Base-by-base conservation (phyloP, 176 grass and related monocot genomes). In the Calamus simplicifolius region DNA sequence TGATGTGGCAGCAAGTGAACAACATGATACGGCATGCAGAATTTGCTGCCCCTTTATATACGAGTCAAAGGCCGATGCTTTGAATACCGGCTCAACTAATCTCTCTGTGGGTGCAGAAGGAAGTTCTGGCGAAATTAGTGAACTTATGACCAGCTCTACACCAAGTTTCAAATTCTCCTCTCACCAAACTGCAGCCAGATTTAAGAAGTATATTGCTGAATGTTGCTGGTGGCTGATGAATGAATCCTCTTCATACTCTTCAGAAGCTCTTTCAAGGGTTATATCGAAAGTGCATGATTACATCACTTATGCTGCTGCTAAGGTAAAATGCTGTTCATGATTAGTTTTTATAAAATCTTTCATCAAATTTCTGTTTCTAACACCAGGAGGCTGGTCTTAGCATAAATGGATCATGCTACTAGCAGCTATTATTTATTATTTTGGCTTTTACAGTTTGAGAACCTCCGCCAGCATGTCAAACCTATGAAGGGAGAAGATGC, bases 281-380 rank as follows among this genome's bases (percentile, higher is more conserved):
- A 70, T 97, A 50, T 80, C 84, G 5, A 82, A 97, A 67, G 50
- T 90, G 61, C 69, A 85, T 61, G 92, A 80, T 64, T 97, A 85
- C 81, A 72, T 91, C 60, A 88, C 91, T n/a, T 68, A 85, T 84
- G 81, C 85, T 72, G 83, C 87, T 54, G 74, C 87, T 27, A 80
- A 97, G 92, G 92, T 97, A 79, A 75, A 59, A 25, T 66, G 18
- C 6, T 28, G 15, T 69, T 43, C 12, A 13, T 13, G 35, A 43
- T 43, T 43, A 0, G 10, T 10, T 43, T 43, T 43, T 2, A 12
- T 43, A 13, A 43, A 13, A 12, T 12, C 1, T 43, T 43, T 10
- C 35, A 43, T 43, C 35, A 43, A 43, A 43, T 12, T 43, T 43
- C 8, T 12, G 8, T 43, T 43, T 43, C 35, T 43, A 43, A 10